Percentiles rank a stretch among this genome's conserved stretches.
Conservation (phyloP, 2,329 filamentous ascomycete species). For the Pyrenochaeta sp. region DNA sequence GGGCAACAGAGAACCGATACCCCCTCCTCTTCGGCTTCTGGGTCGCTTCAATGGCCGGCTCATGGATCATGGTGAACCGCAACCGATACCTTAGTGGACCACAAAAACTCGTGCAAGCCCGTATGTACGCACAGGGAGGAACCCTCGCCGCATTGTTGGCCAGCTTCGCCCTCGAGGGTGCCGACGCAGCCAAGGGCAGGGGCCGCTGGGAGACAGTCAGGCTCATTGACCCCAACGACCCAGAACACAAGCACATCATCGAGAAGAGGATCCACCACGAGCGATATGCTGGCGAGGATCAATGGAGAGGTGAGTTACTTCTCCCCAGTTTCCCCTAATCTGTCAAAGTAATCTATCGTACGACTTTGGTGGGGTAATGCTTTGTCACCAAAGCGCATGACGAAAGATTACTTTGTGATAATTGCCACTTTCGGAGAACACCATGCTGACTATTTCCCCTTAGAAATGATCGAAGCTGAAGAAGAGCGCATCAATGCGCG, state of each 20-base stretch:
- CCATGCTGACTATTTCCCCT: constrained; percentile 21
- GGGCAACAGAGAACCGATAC: constrained; percentile 83
- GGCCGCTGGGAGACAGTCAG: constrained; percentile 86
- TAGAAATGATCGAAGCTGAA: constrained; percentile 84
- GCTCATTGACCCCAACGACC: constrained; percentile 81
- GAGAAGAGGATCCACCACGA: constrained; percentile 90
- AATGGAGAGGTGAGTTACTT: constrained; percentile 79
- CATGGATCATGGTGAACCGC: constrained; percentile 77
- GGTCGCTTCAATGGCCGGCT: constrained; percentile 79
- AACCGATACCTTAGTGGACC: constrained; percentile 75
- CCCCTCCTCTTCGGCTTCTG: constrained; percentile 82
- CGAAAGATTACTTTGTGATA: background rate
- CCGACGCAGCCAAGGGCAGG: constrained; percentile 77
- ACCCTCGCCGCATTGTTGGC: constrained; percentile 85
- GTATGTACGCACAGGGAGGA: constrained; percentile 91
- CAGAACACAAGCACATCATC: constrained; percentile 80
- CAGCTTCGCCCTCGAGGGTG: constrained; percentile 81
- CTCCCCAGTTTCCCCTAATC: background rate
- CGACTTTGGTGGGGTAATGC: constrained; percentile 7
- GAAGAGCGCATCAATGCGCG: constrained; percentile 67
- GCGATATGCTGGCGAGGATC: constrained; percentile 84
- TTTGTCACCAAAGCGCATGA: constrained; percentile 17
- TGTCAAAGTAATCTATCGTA: no score
- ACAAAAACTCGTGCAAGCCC: constrained; percentile 93
- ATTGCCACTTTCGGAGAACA: background rate